Conservation (phyloP, 352 stramenopile genomes). For the Phytophthora capsici region DNA sequence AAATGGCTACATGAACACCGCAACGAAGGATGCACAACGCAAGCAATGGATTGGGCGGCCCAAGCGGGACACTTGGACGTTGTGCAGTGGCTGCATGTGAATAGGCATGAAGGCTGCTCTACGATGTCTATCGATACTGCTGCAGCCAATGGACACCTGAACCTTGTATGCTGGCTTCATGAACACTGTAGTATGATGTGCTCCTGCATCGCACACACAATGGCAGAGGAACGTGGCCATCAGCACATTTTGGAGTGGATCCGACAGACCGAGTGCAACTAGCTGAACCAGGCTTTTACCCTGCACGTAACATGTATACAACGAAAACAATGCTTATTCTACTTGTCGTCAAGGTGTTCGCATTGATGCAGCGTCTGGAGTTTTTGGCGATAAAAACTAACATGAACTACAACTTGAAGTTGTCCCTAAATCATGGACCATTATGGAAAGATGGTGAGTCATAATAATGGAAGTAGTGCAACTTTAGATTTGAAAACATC, state of each 20-base stretch:
- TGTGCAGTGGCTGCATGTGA: slow-evolving; percentile 29
- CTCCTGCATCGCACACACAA: slow-evolving; percentile 17
- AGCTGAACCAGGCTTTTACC: too few relatives aligned
- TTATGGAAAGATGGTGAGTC: too few relatives aligned
- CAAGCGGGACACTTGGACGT: slow-evolving; percentile 26
- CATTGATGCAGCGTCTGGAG: too few relatives aligned
- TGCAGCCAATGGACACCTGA: slow-evolving; percentile 24
- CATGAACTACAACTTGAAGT: too few relatives aligned
- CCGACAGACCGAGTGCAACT: slow-evolving; percentile 7
- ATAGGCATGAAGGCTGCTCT: slow-evolving; percentile 27
- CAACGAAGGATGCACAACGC: slow-evolving; percentile 29
- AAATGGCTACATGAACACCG: slow-evolving; percentile 24
- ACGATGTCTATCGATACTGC: slow-evolving; percentile 28
- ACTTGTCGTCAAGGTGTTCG: too few relatives aligned
- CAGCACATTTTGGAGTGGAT: slow-evolving; percentile 35
- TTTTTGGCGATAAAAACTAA: too few relatives aligned
- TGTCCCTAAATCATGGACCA: too few relatives aligned
- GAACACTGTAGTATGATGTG: slow-evolving; percentile 26
- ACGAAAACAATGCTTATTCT: too few relatives aligned
- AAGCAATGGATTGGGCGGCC: slow-evolving; percentile 36
- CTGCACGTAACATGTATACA: too few relatives aligned
- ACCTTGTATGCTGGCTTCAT: slow-evolving; percentile 30
- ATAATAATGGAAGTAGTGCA: too few relatives aligned
- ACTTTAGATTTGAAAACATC: too few relatives aligned
- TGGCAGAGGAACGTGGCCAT: slow-evolving; percentile 22